Conservation (phyloP, 768 basidiomycete genomes). For the Psilocybe tampanensis region DNA sequence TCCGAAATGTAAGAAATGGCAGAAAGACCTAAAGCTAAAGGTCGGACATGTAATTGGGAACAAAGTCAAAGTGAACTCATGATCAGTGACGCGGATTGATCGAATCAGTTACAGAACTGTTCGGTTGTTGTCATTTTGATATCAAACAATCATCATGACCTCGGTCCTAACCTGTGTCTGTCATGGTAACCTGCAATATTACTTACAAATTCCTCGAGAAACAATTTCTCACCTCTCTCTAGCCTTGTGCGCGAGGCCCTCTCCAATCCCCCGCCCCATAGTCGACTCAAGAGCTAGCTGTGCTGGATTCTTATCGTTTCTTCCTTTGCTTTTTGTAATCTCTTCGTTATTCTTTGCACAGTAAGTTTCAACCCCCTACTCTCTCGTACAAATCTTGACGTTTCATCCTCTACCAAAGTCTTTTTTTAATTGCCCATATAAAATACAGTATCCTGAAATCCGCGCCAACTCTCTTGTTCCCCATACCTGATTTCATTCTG, state of each 20-base stretch:
- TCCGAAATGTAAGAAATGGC: background rate
- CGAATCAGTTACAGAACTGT: conserved; percentile 1
- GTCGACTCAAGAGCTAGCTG: conserved; percentile 1
- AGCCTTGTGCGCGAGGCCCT: background rate
- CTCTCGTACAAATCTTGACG: background rate
- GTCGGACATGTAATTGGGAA: background rate
- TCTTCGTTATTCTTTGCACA: background rate
- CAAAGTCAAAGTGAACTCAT: background rate
- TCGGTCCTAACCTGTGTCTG: background rate
- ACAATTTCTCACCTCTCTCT: background rate
- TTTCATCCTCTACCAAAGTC: background rate
- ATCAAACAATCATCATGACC: background rate
- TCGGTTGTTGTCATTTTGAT: background rate
- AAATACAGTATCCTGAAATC: too few relatives aligned
- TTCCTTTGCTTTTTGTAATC: background rate
- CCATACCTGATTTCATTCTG: background rate
- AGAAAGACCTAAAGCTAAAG: background rate
- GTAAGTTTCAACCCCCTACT: background rate
- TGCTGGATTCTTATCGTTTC: background rate
- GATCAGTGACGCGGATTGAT: conserved; percentile 1
- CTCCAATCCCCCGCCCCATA: background rate
- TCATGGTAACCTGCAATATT: conserved; percentile 2
- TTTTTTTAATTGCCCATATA: background rate
- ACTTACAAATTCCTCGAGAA: background rate
- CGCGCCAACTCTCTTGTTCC: too few relatives aligned